These are phyloP conservation scores for Calonectria crousiana DNA, from an alignment of 2,329 filamentous ascomycete species.

Conservation along the genomic window DNA sequence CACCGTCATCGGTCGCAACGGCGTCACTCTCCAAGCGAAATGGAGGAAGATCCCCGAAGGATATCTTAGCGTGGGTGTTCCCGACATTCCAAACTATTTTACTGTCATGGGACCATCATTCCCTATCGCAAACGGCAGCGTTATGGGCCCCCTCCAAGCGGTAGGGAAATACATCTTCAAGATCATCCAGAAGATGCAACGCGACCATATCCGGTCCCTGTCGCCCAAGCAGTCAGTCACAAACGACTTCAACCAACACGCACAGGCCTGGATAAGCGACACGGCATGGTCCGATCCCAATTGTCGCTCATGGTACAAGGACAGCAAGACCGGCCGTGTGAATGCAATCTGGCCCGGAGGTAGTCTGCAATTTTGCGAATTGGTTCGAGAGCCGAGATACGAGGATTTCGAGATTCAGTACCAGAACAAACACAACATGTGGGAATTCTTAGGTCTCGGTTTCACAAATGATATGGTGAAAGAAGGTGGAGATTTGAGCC, in stretches of 20 bases:
- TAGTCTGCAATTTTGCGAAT: slow-evolving; percentile 14
- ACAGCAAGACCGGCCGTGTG: slow-evolving; percentile 15
- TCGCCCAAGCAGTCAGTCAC: slow-evolving; percentile 9
- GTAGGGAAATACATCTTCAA: slow-evolving; percentile 5
- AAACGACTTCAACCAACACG: slow-evolving; percentile 11
- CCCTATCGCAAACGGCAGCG: slow-evolving; percentile 15
- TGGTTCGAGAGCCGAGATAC: background rate
- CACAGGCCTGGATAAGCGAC: slow-evolving; percentile 6
- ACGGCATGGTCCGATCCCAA: slow-evolving; percentile 14
- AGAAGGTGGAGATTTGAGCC: slow-evolving; percentile 11
- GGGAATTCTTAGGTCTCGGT: slow-evolving; percentile 4
- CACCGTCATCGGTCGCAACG: background rate
- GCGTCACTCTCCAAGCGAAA: slow-evolving; percentile 1
- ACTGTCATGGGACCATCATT: slow-evolving; percentile 17
- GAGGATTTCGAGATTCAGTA: slow-evolving; percentile 22
- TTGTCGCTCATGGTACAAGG: slow-evolving; percentile 17
- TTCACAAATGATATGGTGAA: slow-evolving; percentile 3
- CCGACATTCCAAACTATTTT: slow-evolving; percentile 17
- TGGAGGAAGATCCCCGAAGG: slow-evolving; percentile 14
- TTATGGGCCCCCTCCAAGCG: slow-evolving; percentile 12
- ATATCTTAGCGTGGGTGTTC: slow-evolving; percentile 9
- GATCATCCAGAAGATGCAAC: slow-evolving; percentile 17
- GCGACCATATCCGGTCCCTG: background rate
- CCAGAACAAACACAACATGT: slow-evolving; percentile 12
- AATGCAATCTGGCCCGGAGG: slow-evolving; percentile 19